phyloP scores from a whole-genome alignment of 371 early-diverging fungal species.

The Mucor irregularis region DNA sequence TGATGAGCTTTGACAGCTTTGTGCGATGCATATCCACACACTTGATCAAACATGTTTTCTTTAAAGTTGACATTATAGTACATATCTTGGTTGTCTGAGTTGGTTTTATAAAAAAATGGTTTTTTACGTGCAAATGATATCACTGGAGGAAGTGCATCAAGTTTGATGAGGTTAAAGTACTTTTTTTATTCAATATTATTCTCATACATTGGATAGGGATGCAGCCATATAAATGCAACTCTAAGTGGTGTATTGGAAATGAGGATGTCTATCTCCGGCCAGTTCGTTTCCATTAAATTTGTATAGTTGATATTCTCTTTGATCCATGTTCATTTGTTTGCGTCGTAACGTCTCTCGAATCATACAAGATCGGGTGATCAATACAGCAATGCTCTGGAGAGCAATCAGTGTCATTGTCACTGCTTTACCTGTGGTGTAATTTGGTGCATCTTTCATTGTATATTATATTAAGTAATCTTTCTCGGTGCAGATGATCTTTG shows the following conservation, averaged over 20 bases:
- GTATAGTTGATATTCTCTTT: slow-evolving; percentile 27
- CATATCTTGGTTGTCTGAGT: too few relatives aligned
- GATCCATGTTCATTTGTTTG: slow-evolving; percentile 18
- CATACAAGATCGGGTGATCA: slow-evolving; percentile 25
- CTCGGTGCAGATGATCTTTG: background rate
- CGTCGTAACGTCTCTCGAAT: slow-evolving; percentile 33
- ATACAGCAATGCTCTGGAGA: slow-evolving; percentile 27
- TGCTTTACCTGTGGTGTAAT: slow-evolving; percentile 13
- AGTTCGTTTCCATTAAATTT: slow-evolving; percentile 39
- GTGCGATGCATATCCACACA: too few relatives aligned
- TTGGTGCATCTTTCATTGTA: background rate
- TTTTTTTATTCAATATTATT: too few relatives aligned
- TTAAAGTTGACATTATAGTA: too few relatives aligned
- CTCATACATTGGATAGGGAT: too few relatives aligned
- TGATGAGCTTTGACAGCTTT: too few relatives aligned
- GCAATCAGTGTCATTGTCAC: slow-evolving; percentile 22
- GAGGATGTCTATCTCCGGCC: slow-evolving; percentile 48
- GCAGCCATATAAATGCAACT: too few relatives aligned
- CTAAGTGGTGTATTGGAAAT: slow-evolving; percentile 29
- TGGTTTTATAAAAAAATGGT: too few relatives aligned
- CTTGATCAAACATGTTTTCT: too few relatives aligned
- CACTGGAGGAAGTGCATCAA: too few relatives aligned
- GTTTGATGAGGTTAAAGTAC: too few relatives aligned
- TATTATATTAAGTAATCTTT: background rate
- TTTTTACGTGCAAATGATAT: too few relatives aligned